Percentiles rank a stretch among this genome's conserved stretches.
Evolutionary conservation across 2,329 filamentous ascomycete genomes (phyloP).

Genomic region (Aaosphaeria arxii): DNA sequence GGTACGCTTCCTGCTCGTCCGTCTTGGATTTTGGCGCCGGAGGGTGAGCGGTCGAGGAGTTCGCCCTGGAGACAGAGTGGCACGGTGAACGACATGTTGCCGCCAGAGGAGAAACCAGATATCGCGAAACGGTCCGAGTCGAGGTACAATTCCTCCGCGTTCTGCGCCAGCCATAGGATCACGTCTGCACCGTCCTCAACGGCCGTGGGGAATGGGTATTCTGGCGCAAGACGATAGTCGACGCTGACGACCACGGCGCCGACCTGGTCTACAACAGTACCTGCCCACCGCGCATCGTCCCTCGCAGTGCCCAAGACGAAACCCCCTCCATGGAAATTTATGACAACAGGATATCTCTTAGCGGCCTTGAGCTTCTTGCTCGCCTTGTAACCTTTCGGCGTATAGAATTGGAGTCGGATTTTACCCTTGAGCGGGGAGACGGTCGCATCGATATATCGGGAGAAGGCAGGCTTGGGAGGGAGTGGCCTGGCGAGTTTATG

Average conservation of each 20-base stretch:
- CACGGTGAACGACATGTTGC: constrained; percentile 61
- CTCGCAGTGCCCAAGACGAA: constrained; percentile 59
- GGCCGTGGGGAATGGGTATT: constrained; percentile 60
- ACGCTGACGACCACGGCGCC: constrained; percentile 60
- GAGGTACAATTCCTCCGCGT: constrained; percentile 56
- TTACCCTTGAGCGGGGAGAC: constrained; percentile 44
- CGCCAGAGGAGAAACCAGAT: constrained; percentile 62
- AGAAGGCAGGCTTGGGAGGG: constrained; percentile 60
- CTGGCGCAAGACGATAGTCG: constrained; percentile 60
- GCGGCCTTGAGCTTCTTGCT: constrained; percentile 38
- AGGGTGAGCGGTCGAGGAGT: constrained; percentile 29
- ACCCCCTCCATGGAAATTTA: constrained; percentile 65
- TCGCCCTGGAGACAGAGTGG: constrained; percentile 56
- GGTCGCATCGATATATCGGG: constrained; percentile 52
- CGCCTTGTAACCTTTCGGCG: constrained; percentile 51
- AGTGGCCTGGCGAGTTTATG: constrained; percentile 61
- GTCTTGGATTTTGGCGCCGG: constrained; percentile 25
- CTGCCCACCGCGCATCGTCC: constrained; percentile 61
- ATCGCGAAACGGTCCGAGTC: constrained; percentile 57
- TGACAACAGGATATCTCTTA: constrained; percentile 54
- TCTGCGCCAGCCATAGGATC: constrained; percentile 55
- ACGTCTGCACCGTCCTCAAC: constrained; percentile 64
- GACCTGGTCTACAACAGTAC: constrained; percentile 53
- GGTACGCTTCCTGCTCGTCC: constrained; percentile 25
- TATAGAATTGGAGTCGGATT: constrained; percentile 60